These are phyloP conservation scores for Galium porrigens DNA, from an alignment of 305 asterid species.

Conservation along the genomic window DNA sequence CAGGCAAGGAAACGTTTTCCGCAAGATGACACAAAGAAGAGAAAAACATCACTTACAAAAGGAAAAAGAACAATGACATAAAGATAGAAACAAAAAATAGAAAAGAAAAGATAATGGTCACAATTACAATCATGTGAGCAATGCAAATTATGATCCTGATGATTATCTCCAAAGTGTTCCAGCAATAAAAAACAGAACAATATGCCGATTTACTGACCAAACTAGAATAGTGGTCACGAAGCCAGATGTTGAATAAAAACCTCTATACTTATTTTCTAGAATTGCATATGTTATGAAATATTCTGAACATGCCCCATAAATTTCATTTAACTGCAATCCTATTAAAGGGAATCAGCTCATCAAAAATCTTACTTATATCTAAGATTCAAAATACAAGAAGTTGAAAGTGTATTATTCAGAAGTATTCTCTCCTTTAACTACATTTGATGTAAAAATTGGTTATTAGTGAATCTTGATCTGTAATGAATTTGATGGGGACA, in stretches of 20 bases:
- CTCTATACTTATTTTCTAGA: neutral
- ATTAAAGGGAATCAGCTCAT: neutral
- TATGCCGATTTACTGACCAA: neutral
- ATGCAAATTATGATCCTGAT: neutral
- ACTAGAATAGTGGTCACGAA: no score
- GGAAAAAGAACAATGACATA: neutral
- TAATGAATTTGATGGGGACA: neutral
- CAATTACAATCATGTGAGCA: no score
- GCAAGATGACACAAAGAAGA: constrained; percentile 1
- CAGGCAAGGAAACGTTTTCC: neutral
- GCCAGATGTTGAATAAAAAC: no score
- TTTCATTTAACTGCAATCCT: neutral
- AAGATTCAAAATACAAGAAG: neutral
- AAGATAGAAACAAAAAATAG: neutral
- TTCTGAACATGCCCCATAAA: neutral
- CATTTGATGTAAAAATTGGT: neutral
- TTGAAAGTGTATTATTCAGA: neutral
- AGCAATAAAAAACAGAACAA: neutral
- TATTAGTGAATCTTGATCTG: neutral
- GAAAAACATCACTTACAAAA: neutral
- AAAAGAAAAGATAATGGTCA: neutral
- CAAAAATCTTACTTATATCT: neutral
- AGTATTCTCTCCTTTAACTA: no score
- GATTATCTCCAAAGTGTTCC: constrained; percentile 1
- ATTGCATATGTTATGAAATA: neutral